A percentile compares a stretch with the other conserved stretches of the same genome.
phyloP scores from a whole-genome alignment of 148 eudicot species.

The Fagopyrum esculentum region DNA sequence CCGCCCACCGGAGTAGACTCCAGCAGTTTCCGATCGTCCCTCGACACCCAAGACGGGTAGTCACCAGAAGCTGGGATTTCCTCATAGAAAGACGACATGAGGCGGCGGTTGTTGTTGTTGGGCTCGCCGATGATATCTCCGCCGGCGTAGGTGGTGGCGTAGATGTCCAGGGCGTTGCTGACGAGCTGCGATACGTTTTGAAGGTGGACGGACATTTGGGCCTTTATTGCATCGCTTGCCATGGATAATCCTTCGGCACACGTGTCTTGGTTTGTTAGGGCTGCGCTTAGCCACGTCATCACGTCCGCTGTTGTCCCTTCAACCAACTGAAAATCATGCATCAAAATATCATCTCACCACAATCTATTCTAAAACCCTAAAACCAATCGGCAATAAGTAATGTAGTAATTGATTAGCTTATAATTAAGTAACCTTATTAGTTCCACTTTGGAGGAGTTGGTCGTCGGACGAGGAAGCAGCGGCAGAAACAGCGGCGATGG shows the following conservation, averaged over 20 bases:
- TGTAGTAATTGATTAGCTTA: neutral
- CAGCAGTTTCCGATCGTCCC: neutral
- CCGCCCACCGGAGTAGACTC: neutral
- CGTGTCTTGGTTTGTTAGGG: slow-evolving; percentile 30
- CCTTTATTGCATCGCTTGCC: neutral
- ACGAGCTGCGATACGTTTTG: slow-evolving; percentile 6
- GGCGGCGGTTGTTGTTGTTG: slow-evolving; percentile 1
- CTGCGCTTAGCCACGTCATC: slow-evolving; percentile 62
- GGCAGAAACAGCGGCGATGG: slow-evolving; percentile 29
- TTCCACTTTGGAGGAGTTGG: neutral
- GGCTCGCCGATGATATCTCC: neutral
- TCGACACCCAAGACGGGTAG: slow-evolving; percentile 9
- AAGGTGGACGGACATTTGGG: neutral
- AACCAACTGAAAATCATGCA: neutral
- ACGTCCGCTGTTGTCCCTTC: slow-evolving; percentile 26
- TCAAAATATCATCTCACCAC: too few species aligned
- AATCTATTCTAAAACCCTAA: too few species aligned
- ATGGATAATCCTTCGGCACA: slow-evolving; percentile 13
- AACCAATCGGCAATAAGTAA: too few species aligned
- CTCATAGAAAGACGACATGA: neutral
- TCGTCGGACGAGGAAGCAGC: neutral
- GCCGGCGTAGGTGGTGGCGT: neutral
- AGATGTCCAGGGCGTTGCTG: slow-evolving; percentile 4
- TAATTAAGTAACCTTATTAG: neutral
- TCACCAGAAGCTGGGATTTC: neutral